Evolutionary conservation across 768 basidiomycete genomes (phyloP).

Genomic region (Suillus alpinus): DNA sequence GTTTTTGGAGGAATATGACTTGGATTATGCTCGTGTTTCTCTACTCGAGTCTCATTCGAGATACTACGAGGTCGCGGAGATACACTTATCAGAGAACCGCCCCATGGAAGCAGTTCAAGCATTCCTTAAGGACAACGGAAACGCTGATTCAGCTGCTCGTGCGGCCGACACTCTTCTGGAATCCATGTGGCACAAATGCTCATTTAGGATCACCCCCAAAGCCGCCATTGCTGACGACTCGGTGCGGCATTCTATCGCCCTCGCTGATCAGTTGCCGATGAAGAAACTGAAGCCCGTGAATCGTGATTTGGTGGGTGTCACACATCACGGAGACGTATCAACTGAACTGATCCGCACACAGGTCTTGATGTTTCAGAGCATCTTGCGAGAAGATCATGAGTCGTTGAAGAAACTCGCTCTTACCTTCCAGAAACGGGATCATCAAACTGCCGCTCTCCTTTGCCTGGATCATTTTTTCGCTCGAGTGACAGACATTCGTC

Average conservation of each 20-base stretch:
- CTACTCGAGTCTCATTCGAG: constrained; percentile 43
- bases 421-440: constrained; percentile 27
- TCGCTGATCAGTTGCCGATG: constrained; percentile 16
- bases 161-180: constrained; percentile 41
- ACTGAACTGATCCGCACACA: constrained; percentile 11
- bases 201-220: constrained; percentile 34
- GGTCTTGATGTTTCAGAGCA: constrained; percentile 37
- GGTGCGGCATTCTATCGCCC: constrained; percentile 21
- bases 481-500: constrained; percentile 21
- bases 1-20: constrained; percentile 52
- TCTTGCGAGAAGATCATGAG: constrained; percentile 18
- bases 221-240: background rate
- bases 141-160: constrained; percentile 24
- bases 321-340: constrained; percentile 9
- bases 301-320: constrained; percentile 11
- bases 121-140: constrained; percentile 35
- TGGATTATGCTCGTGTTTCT: constrained; percentile 46
- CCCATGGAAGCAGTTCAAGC: constrained; percentile 45
- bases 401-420: constrained; percentile 32
- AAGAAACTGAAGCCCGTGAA: constrained; percentile 9
- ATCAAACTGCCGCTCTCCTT: constrained; percentile 35
- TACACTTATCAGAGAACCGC: constrained; percentile 48
- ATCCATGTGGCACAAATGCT: constrained; percentile 43
- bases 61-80: constrained; percentile 49
- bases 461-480: constrained; percentile 44